phyloP scores from a whole-genome alignment of 768 basidiomycete species.

The Serendipita vermifera region DNA sequence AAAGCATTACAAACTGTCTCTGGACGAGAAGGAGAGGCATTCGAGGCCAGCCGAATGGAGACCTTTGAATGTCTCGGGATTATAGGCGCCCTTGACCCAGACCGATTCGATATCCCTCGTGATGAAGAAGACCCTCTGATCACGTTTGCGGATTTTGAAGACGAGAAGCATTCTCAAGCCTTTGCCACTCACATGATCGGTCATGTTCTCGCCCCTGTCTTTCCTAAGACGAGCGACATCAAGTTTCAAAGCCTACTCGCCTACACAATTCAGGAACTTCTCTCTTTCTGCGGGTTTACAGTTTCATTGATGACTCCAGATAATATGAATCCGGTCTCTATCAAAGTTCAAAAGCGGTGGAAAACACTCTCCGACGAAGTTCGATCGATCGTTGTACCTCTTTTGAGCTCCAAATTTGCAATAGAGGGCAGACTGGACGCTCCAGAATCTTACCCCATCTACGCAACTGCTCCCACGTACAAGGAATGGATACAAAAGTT shows the following conservation, averaged over 20 bases:
- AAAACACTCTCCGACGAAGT: conserved; percentile 65
- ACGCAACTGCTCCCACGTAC: conserved; percentile 63
- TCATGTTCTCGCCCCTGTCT: conserved; percentile 77
- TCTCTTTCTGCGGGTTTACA: conserved; percentile 77
- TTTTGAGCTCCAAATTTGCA: conserved; percentile 58
- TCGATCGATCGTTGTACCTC: conserved; percentile 70
- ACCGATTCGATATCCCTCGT: conserved; percentile 61
- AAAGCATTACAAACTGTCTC: conserved; percentile 54
- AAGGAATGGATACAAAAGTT: conserved; percentile 93
- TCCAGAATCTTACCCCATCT: conserved; percentile 54
- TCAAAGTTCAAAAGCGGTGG: conserved; percentile 69
- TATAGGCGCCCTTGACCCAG: conserved; percentile 89
- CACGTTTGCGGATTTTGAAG: conserved; percentile 41
- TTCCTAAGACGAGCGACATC: conserved; percentile 88
- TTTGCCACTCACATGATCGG: conserved; percentile 82
- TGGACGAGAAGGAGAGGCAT: conserved; percentile 64
- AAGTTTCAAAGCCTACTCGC: conserved; percentile 81
- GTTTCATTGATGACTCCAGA: conserved; percentile 52
- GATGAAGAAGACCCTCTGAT: conserved; percentile 14
- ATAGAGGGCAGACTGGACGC: conserved; percentile 30
- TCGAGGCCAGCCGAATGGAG: conserved; percentile 49
- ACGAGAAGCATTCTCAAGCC: conserved; percentile 56
- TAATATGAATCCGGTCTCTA: conserved; percentile 33
- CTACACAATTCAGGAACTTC: conserved; percentile 81
- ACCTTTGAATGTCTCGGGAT: conserved; percentile 87